Conservation (phyloP, 208 protist genomes). For the Phytomonas sp. region DNA sequence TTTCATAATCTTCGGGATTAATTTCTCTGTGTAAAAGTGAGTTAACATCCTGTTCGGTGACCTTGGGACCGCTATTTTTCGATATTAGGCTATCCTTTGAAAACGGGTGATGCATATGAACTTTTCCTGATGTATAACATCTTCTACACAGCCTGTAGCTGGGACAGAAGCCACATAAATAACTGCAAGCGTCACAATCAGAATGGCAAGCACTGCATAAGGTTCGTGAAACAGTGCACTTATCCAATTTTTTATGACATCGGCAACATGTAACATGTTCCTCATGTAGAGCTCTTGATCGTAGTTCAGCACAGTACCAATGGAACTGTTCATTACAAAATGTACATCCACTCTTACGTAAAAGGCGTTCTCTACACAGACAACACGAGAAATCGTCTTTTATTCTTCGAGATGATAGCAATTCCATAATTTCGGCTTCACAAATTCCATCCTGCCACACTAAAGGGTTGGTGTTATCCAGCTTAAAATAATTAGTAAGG, state of each 20-base stretch:
- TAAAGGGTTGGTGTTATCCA: slow-evolving; percentile 30
- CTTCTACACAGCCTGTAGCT: slow-evolving; percentile 28
- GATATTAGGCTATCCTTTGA: background rate
- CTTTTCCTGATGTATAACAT: slow-evolving; percentile 26
- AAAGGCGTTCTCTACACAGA: background rate
- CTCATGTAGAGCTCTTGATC: background rate
- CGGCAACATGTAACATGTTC: background rate
- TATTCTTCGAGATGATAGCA: background rate
- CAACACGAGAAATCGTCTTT: background rate
- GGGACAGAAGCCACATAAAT: slow-evolving; percentile 43
- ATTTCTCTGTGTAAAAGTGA: slow-evolving; percentile 63
- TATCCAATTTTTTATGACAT: slow-evolving; percentile 9
- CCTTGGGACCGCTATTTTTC: background rate
- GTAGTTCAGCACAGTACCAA: background rate
- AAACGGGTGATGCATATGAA: slow-evolving; percentile 44
- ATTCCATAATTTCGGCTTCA: slow-evolving; percentile 36
- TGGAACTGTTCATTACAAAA: background rate
- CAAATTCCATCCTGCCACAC: slow-evolving; percentile 63
- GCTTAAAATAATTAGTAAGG: slow-evolving; percentile 31
- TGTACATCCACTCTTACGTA: background rate
- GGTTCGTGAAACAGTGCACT: background rate
- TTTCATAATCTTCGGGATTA: slow-evolving; percentile 74
- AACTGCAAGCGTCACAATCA: slow-evolving; percentile 18
- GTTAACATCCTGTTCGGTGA: slow-evolving; percentile 13
- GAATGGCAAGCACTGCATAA: slow-evolving; percentile 15